phyloP scores from a whole-genome alignment of 2,329 filamentous ascomycete species.

The Talaromyces verruculosus region DNA sequence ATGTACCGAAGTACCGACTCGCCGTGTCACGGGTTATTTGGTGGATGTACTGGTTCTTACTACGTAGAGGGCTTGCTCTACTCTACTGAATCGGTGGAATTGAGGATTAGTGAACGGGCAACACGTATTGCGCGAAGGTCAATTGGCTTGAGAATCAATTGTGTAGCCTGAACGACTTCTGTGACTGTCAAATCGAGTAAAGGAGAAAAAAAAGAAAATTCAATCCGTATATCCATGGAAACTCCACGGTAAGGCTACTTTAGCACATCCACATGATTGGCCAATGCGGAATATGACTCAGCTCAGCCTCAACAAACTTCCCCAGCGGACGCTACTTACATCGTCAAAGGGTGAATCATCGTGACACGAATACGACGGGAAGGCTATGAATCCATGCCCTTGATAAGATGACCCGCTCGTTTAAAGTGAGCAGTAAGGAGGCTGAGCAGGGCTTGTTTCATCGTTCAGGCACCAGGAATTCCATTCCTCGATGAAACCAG shows the following conservation, averaged over 20 bases:
- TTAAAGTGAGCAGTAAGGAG: not conserved
- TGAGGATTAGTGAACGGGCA: not conserved
- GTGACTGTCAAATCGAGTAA: not conserved
- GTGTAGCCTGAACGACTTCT: not conserved
- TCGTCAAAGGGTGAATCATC: not conserved
- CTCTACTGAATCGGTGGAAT: not conserved
- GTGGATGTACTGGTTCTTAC: not conserved
- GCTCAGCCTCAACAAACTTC: conserved; percentile 5
- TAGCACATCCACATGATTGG: not conserved
- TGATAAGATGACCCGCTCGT: not conserved
- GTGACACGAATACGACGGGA: not conserved
- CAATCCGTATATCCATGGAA: not conserved
- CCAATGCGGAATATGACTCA: conserved; percentile 7
- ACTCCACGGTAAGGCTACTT: not conserved
- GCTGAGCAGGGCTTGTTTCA: not conserved
- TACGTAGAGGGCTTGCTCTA: not conserved
- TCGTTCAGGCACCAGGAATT: conserved; percentile 7
- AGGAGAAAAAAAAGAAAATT: not conserved
- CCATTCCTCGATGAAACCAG: not conserved
- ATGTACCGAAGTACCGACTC: not conserved
- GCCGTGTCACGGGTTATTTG: not conserved
- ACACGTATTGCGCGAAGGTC: not conserved
- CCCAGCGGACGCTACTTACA: not conserved
- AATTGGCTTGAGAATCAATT: not conserved
- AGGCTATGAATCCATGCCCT: no score